phyloP scores from a whole-genome alignment of 192 early-diverging fungal species.

The Coemansia reversa region DNA sequence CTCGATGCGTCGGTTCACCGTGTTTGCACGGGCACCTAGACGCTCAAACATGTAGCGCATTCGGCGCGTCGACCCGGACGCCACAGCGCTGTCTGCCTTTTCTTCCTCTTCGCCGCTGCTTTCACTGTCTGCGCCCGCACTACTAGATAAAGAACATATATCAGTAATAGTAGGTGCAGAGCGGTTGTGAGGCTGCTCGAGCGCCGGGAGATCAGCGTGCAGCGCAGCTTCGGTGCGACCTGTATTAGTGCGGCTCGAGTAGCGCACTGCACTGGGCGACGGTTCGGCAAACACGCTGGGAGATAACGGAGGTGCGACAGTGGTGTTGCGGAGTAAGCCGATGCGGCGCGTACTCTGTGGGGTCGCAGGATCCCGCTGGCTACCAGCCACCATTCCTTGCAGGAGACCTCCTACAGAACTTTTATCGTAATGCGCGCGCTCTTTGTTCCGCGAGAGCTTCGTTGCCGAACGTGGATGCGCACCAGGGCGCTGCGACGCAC shows the following conservation, averaged over 20 bases:
- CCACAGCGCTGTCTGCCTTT: background rate
- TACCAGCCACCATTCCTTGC: slow-evolving; percentile 42
- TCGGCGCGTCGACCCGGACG: slow-evolving; percentile 16
- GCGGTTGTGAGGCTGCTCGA: slow-evolving; percentile 15
- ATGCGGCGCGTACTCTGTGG: slow-evolving; percentile 40
- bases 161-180: slow-evolving; percentile 12
- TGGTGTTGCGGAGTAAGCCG: slow-evolving; percentile 25
- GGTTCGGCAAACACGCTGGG: slow-evolving; percentile 52
- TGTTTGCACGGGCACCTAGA: slow-evolving; percentile 34
- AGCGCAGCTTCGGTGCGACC: slow-evolving; percentile 41
- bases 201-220: slow-evolving; percentile 27
- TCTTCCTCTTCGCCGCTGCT: slow-evolving; percentile 1
- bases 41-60: slow-evolving; percentile 58
- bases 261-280: slow-evolving; percentile 47
- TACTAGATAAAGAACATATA: slow-evolving; percentile 1
- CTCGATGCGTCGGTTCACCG: slow-evolving; percentile 47
- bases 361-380: slow-evolving; percentile 31
- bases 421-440: slow-evolving; percentile 50
- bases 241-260: slow-evolving; percentile 35
- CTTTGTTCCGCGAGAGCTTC: slow-evolving; percentile 43
- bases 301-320: slow-evolving; percentile 30
- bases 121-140: slow-evolving; percentile 26
- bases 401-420: slow-evolving; percentile 46
- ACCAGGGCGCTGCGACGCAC: slow-evolving; percentile 27
- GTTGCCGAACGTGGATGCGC: slow-evolving; percentile 14